phyloP scores from a whole-genome alignment of 805 yeast genomes.

The Tetrapisispora taiwanensis region DNA sequence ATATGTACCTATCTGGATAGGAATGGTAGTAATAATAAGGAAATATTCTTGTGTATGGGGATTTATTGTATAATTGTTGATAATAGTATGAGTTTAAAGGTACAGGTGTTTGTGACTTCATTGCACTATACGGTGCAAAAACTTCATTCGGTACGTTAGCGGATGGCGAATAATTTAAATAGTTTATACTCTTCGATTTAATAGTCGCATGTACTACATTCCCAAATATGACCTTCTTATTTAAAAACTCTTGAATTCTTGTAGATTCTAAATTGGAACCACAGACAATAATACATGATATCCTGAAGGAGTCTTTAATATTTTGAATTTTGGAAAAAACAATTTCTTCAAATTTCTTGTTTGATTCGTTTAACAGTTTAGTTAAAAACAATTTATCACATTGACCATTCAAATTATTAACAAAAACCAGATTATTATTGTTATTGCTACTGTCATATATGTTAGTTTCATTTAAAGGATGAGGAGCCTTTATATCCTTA shows the following conservation, averaged over 20 bases:
- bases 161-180: neutral
- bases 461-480: neutral
- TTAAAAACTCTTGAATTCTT: constrained; percentile 14
- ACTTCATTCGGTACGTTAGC: neutral
- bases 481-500: constrained; percentile 4
- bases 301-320: constrained; percentile 9
- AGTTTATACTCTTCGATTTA: constrained; percentile 13
- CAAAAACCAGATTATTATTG: constrained; percentile 12
- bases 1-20: neutral
- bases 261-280: constrained; percentile 13
- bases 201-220: constrained; percentile 8
- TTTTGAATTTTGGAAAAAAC: constrained; percentile 2
- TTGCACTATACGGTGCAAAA: constrained; percentile 2
- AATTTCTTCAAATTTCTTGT: constrained; percentile 4
- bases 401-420: constrained; percentile 20
- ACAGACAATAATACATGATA: constrained; percentile 19
- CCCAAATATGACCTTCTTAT: constrained; percentile 23
- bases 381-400: constrained; percentile 21
- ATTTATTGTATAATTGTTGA: neutral
- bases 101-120: neutral
- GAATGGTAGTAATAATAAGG: neutral
- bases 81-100: neutral
- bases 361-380: constrained; percentile 18
- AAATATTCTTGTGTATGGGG: neutral
- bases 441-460: too few species aligned